A percentile compares a stretch with the other conserved stretches of the same genome.
Evolutionary conservation across 805 yeast species (phyloP).

Genomic region (Lipomyces japonicus): DNA sequence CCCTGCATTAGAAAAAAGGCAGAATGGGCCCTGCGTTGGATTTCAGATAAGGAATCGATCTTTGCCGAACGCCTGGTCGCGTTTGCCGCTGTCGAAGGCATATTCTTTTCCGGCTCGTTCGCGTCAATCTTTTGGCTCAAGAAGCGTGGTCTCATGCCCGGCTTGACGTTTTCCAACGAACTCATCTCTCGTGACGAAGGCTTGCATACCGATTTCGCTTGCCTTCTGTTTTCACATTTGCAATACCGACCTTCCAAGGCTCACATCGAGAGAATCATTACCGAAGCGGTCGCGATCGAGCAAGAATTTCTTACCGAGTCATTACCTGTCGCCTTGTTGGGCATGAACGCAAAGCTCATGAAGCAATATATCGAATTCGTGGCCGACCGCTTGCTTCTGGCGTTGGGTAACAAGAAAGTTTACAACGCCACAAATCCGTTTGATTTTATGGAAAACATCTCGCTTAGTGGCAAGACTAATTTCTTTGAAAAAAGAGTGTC

Average conservation of each 20-base stretch:
- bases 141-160: slow-evolving; percentile 99
- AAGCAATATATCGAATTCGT: slow-evolving; percentile 96
- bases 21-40: slow-evolving; percentile 99
- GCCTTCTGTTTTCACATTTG: slow-evolving; percentile 88
- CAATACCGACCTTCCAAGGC: slow-evolving; percentile 78
- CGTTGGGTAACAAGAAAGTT: slow-evolving; percentile 85
- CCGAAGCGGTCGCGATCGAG: slow-evolving; percentile 94
- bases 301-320: slow-evolving; percentile 94
- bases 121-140: slow-evolving; percentile 98
- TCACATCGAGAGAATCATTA: slow-evolving; percentile 79
- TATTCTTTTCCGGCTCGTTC: slow-evolving; percentile 96
- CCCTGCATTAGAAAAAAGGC: slow-evolving; percentile 97
- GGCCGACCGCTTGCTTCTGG: slow-evolving; percentile 89
- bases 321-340: slow-evolving; percentile 84
- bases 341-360: slow-evolving; percentile 93
- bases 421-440: slow-evolving; percentile 91
- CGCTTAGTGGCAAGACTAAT: slow-evolving; percentile 97
- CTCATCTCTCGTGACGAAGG: slow-evolving; percentile 98
- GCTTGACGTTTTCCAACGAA: slow-evolving; percentile 95
- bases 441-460: slow-evolving; percentile 98
- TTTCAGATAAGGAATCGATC: slow-evolving; percentile 77
- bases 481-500: slow-evolving; percentile 98
- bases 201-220: slow-evolving; percentile 97
- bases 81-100: slow-evolving; percentile 98
- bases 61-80: slow-evolving; percentile 96